Evolutionary conservation across 23 red algal genomes (phyloP), one percentile per base, ranked within the genome.

Genomic region (Gracilariopsis chorda): DNA sequence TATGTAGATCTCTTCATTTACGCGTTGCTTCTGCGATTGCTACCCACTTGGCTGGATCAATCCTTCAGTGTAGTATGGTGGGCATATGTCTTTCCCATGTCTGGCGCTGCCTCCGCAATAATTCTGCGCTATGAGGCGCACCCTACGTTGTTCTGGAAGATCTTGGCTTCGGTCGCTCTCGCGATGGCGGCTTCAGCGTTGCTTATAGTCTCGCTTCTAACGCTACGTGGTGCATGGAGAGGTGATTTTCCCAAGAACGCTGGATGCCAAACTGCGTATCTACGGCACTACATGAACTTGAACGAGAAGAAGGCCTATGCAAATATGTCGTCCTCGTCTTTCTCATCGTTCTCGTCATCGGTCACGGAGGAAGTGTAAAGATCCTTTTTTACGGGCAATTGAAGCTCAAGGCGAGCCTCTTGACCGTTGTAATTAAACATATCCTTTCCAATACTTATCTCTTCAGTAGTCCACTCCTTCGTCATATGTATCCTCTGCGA

Each of bases 31-130:
- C 33, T 80, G 19, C 23, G 75, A 59, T 25, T 80, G 7, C 49
- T 80, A 25, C 75, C 44, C 12, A 80, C 48, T 9, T 80, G 48
- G 49, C 52, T 55, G 23, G 33, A 80, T 80, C 30, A 57, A 57
- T 16, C 48, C 2, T 80, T 80, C 32, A 35, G 23, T 2, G 25
- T 80, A 19, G 48, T 42, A 2, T 80, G 75, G 75, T 80, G 75
- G 75, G 75, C 75, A 34, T 80, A 57, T 42, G 75, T 80, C 1
- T 80, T 80, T 29, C 75, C 75, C 5, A 44, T 80, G 3, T 57
- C 49, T 2, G 75, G 7, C 32, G 75, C 75, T 1, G 40, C 75
- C 9, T 55, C 49, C 19, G 75, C 49, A 14, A 59, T 59, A 8
- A 80, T 80, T 51, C 48, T 80, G 14, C 48, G 52, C 13, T 80